Percentiles rank a stretch among this genome's conserved stretches.
Conservation (phyloP, 2,329 filamentous ascomycete species). For the Epichloe glyceriae region DNA sequence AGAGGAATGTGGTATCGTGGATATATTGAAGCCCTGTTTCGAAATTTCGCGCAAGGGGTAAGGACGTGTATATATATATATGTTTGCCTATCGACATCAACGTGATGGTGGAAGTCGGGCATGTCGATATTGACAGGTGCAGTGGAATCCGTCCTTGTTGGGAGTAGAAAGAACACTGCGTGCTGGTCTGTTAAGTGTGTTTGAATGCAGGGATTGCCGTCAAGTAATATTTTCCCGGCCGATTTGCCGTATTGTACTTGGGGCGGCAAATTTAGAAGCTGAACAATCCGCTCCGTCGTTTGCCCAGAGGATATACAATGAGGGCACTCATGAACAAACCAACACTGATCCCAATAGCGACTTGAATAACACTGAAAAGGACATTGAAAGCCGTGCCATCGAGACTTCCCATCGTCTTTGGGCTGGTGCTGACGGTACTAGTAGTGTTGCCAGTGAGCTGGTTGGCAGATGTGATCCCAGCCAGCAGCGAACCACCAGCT, state of each 20-base stretch:
- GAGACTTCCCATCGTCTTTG: slow-evolving; percentile 15
- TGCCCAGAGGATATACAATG: slow-evolving; percentile 43
- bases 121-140: not conserved
- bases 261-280: slow-evolving; percentile 27
- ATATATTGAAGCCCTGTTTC: not conserved
- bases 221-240: too few relatives aligned
- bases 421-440: not conserved
- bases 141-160: too few relatives aligned
- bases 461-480: slow-evolving; percentile 44
- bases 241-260: not conserved
- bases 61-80: not conserved
- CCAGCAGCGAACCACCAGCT: slow-evolving; percentile 43
- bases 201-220: not conserved
- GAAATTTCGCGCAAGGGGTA: not conserved
- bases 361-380: slow-evolving; percentile 44
- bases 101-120: not conserved
- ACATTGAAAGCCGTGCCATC: slow-evolving; percentile 40
- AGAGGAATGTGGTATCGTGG: not conserved
- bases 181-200: not conserved
- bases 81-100: not conserved
- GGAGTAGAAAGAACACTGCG: not conserved
- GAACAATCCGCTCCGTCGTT: slow-evolving; percentile 43
- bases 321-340: slow-evolving; percentile 44
- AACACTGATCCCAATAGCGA: slow-evolving; percentile 49
- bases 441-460: slow-evolving; percentile 34